Evolutionary conservation across 192 early-diverging fungal genomes (phyloP).

Genomic region (Linnemannia zychae): DNA sequence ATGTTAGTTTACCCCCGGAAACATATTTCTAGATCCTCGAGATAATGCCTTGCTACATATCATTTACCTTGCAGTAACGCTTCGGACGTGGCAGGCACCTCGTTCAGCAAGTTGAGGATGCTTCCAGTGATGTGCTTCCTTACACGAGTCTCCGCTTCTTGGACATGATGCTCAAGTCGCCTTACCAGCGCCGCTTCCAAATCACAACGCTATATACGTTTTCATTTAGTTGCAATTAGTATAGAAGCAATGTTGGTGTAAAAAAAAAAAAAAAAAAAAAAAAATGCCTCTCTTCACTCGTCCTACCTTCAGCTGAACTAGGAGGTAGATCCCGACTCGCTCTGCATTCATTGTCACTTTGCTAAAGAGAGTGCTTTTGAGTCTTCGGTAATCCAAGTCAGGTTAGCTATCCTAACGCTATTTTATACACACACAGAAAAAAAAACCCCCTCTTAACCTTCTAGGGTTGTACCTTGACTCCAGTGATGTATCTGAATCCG

Average conservation of each 20-base stretch:
- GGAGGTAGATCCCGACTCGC: conserved; percentile 28
- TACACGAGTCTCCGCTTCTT: conserved; percentile 6
- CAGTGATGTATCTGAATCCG: background rate
- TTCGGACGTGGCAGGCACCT: background rate
- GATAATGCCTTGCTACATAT: background rate
- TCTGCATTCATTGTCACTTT: conserved; percentile 13
- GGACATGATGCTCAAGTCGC: background rate
- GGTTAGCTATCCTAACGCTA: background rate
- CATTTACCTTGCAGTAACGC: conserved; percentile 7
- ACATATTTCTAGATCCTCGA: background rate
- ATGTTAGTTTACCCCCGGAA: background rate
- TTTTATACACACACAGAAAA: background rate
- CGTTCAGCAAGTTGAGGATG: conserved; percentile 16
- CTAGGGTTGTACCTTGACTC: conserved; percentile 6
- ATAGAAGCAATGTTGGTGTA: background rate
- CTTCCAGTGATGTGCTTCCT: conserved; percentile 20
- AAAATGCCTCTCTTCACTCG: background rate
- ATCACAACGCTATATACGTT: background rate
- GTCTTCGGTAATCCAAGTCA: background rate
- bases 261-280: background rate
- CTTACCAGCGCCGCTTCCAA: background rate
- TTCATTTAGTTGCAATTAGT: background rate
- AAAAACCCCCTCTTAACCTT: background rate
- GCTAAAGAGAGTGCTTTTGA: conserved; percentile 15
- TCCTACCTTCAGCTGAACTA: conserved; percentile 13